phyloP scores from a whole-genome alignment of 176 grass and related monocot species.

The Chrysopogon serrulatus region DNA sequence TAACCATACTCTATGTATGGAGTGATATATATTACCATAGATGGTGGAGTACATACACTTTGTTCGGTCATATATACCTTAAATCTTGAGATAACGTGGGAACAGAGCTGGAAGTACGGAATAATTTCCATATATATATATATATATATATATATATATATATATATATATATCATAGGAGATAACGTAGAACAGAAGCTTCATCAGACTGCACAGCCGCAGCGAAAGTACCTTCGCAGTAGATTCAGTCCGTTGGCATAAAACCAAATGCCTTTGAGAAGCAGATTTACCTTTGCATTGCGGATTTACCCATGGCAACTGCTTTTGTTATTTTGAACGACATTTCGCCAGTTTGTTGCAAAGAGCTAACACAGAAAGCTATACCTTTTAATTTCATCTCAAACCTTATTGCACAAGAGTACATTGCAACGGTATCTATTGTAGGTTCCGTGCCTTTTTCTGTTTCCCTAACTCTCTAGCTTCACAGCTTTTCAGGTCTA shows the following conservation, averaged over 20 bases:
- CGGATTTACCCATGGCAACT: neutral
- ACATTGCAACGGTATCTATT: constrained; percentile 11
- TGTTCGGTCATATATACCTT: too few species aligned
- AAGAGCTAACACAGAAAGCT: neutral
- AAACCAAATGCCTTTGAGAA: neutral
- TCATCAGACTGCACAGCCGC: neutral
- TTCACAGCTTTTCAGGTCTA: neutral
- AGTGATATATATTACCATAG: too few species aligned
- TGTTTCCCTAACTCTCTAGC: constrained; percentile 1
- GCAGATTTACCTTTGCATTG: neutral
- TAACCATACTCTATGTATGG: too few species aligned
- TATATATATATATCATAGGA: too few species aligned
- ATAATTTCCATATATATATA: too few species aligned
- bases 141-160: too few species aligned
- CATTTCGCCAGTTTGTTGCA: neutral
- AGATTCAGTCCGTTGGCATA: neutral
- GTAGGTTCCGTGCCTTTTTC: neutral
- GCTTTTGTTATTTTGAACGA: neutral
- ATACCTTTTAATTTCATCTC: neutral
- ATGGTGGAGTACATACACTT: too few species aligned
- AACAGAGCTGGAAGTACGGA: too few species aligned
- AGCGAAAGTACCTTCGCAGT: neutral
- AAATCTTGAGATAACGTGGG: too few species aligned
- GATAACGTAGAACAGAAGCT: too few species aligned
- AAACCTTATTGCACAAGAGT: neutral